phyloP scores from a whole-genome alignment of 2,329 filamentous ascomycete species.

The Alternaria panax region DNA sequence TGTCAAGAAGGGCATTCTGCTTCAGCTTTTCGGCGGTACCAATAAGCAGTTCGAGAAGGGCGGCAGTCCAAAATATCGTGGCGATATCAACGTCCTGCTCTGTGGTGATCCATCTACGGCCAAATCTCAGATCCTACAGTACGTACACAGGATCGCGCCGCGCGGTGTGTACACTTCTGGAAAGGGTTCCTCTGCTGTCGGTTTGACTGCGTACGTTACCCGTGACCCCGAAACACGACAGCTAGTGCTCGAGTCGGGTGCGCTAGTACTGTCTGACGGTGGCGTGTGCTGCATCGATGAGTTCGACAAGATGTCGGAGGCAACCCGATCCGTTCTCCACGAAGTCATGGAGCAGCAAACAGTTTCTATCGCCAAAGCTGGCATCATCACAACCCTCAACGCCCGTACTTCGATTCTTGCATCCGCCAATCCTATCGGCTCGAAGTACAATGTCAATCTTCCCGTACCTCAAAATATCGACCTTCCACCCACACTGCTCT shows the following conservation, averaged over 20 bases:
- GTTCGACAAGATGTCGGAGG: conserved; percentile 81
- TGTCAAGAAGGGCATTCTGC: conserved; percentile 96
- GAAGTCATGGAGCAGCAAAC: conserved; percentile 86
- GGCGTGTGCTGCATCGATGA: conserved; percentile 82
- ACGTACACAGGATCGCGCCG: conserved; percentile 97
- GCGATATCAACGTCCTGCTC: conserved; percentile 95
- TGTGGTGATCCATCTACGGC: conserved; percentile 97
- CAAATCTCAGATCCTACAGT: conserved; percentile 92
- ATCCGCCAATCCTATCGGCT: conserved; percentile 96
- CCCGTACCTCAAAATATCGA: conserved; percentile 99
- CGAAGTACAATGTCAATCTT: conserved; percentile 94
- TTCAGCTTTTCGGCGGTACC: conserved; percentile 95
- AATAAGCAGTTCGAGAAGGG: conserved; percentile 99
- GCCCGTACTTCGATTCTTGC: conserved; percentile 94
- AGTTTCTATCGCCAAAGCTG: conserved; percentile 78
- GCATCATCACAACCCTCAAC: conserved; percentile 88
- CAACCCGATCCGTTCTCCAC: conserved; percentile 76
- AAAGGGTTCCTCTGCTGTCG: conserved; percentile 77
- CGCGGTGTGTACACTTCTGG: conserved; percentile 81
- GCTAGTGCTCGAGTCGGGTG: conserved; percentile 77
- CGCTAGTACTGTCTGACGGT: conserved; percentile 75
- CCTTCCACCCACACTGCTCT: conserved; percentile 90
- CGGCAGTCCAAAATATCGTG: conserved; percentile 92
- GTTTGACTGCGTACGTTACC: conserved; percentile 79
- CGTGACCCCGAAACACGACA: conserved; percentile 77